phyloP scores from a whole-genome alignment of 2,329 filamentous ascomycete species.

The Venturia oleaginea region DNA sequence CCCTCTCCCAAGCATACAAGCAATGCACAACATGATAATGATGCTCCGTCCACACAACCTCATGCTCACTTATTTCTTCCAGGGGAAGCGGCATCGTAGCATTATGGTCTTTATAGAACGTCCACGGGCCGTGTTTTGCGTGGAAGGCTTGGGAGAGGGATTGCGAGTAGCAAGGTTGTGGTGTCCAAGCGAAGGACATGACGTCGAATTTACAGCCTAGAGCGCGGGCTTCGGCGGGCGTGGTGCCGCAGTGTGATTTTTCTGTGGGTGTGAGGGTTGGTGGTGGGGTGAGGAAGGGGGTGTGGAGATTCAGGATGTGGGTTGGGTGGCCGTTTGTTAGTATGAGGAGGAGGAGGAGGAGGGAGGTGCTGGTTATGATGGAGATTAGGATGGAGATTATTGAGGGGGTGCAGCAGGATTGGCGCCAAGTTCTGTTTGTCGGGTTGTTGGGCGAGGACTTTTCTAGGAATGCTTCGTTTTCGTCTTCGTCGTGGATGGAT shows the following conservation, averaged over 20 bases:
- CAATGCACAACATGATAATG: slow-evolving; percentile 13
- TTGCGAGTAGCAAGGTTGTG: background rate
- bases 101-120: slow-evolving; percentile 13
- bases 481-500: slow-evolving; percentile 10
- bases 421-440: background rate
- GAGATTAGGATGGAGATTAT: background rate
- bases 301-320: background rate
- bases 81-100: slow-evolving; percentile 5
- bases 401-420: background rate
- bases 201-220: slow-evolving; percentile 12
- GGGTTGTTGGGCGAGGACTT: background rate
- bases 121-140: slow-evolving; percentile 8
- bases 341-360: slow-evolving; percentile 6
- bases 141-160: background rate
- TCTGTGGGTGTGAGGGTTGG: background rate
- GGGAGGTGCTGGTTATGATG: background rate
- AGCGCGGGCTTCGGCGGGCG: slow-evolving; percentile 8
- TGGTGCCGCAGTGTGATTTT: background rate
- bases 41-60: slow-evolving; percentile 12
- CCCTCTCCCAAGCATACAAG: slow-evolving; percentile 13
- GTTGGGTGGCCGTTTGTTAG: slow-evolving; percentile 7
- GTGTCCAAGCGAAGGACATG: slow-evolving; percentile 14
- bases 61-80: background rate
- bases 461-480: slow-evolving; percentile 10
- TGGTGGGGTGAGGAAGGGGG: background rate